Evolutionary conservation across 2,329 filamentous ascomycete species (phyloP), one percentile per base, ranked within the genome.

Genomic region (Pseudogymnoascus sp.): DNA sequence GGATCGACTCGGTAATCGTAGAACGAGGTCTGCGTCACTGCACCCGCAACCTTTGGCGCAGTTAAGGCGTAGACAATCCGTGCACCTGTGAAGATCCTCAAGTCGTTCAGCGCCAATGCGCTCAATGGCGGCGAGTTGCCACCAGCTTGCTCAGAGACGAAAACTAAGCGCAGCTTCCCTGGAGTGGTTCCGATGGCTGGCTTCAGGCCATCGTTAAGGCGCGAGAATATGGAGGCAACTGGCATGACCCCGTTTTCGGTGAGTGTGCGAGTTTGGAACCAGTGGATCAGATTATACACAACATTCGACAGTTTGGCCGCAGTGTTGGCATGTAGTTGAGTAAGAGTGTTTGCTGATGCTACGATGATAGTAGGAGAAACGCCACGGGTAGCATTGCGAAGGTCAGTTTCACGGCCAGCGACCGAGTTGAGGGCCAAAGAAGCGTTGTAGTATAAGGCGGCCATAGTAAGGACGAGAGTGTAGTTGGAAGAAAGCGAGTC

Each of bases 351-450:
- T 0, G 92, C 86, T 2, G 89, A 89, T 6, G 89, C 85, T 41
- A 95, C 85, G 60, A 97, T 78, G 62, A 97, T 81, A 4, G 92
- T 97, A 1, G 93, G 93, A 0, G 88, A 83, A 38, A 95, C 78
- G 54, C 86, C 85, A 62, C 85, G 82, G 20, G 88, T 88, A 20
- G 91, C 90, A 20, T 91, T 75, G 16, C 79, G 77, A 37, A 97
- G 80, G 70, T 94, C 85, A 11, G 88, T 79, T 9, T 83, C 83
- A 35, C 83, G 81, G 6, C 88, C 88, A 14, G 91, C 89, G 25
- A 96, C 91, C 0, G 91, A 94, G 75, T 90, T 97, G 69, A 99
- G 81, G 25, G 91, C 90, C 18, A 99, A 76, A 0, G 91, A 94
- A 16, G 90, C 81, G 71, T 96, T 94, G 20, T 85, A 88, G 74